Conservation (phyloP, 306 rosid species). For the Vigna unguiculata region DNA sequence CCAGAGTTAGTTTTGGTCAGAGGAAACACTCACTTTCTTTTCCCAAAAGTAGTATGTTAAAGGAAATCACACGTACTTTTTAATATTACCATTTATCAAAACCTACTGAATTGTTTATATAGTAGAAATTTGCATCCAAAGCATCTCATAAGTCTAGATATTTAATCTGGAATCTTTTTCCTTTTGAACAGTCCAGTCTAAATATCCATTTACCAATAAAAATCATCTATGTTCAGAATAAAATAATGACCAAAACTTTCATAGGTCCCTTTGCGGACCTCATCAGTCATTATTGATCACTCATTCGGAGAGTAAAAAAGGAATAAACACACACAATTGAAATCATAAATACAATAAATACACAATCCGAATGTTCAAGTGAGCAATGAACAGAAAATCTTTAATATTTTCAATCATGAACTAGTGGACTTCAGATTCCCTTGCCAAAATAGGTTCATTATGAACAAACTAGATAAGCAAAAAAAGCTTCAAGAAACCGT, state of each 20-base stretch:
- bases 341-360: neutral
- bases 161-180: constrained; percentile 10
- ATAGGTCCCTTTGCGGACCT: constrained; percentile 3
- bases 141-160: constrained; percentile 7
- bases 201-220: constrained; percentile 16
- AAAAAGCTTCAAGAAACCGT: constrained; percentile 27
- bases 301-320: neutral
- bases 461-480: constrained; percentile 25
- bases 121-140: constrained; percentile 3
- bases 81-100: neutral
- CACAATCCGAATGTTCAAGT: neutral
- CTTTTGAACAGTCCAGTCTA: neutral
- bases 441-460: constrained; percentile 14
- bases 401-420: constrained; percentile 26
- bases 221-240: constrained; percentile 1
- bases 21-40: neutral
- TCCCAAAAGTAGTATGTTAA: neutral
- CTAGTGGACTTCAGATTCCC: constrained; percentile 1
- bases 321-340: neutral
- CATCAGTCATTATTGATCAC: constrained; percentile 27
- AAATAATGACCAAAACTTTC: neutral
- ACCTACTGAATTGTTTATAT: constrained; percentile 14
- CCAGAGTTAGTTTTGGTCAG: constrained; percentile 9
- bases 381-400: neutral
- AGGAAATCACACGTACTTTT: neutral